Percentiles rank a stretch among this genome's conserved stretches.
These are phyloP conservation scores for Kodamaea alishanica DNA, from an alignment of 1,139 yeast genomes.

Conservation along the genomic window DNA sequence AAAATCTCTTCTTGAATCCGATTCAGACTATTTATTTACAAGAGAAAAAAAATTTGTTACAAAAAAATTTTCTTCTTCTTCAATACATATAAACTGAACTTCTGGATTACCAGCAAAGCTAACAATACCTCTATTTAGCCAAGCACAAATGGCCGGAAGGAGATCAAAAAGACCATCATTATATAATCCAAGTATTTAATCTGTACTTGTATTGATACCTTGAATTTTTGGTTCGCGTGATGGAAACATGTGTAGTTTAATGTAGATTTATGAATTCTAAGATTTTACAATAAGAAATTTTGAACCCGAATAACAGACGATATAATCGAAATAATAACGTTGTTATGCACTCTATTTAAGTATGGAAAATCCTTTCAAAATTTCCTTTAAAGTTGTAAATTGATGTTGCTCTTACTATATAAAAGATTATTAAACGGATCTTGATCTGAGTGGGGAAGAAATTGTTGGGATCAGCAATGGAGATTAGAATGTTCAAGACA, in stretches of 20 bases:
- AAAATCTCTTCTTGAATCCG: not conserved
- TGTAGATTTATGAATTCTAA: no score
- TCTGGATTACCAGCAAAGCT: slow-evolving; percentile 53
- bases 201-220: slow-evolving; percentile 4
- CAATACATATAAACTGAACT: slow-evolving; percentile 35
- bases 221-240: slow-evolving; percentile 43
- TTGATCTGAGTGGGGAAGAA: no score
- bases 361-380: no score
- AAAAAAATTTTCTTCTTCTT: slow-evolving; percentile 12
- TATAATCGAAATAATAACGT: no score
- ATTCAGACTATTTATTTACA: slow-evolving; percentile 1
- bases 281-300: no score
- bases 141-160: slow-evolving; percentile 55
- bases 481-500: no score
- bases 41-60: not conserved
- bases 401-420: no score
- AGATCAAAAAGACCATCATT: slow-evolving; percentile 35
- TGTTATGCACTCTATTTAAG: no score
- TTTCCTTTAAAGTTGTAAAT: no score
- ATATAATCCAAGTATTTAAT: slow-evolving; percentile 30
- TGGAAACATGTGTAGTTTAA: slow-evolving; percentile 28
- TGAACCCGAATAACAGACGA: no score
- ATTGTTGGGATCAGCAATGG: no score
- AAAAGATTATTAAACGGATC: no score
- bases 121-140: slow-evolving; percentile 37